phyloP scores from a whole-genome alignment of 1,284 basidiomycete genomes.

The Ustilago shanxiensis region DNA sequence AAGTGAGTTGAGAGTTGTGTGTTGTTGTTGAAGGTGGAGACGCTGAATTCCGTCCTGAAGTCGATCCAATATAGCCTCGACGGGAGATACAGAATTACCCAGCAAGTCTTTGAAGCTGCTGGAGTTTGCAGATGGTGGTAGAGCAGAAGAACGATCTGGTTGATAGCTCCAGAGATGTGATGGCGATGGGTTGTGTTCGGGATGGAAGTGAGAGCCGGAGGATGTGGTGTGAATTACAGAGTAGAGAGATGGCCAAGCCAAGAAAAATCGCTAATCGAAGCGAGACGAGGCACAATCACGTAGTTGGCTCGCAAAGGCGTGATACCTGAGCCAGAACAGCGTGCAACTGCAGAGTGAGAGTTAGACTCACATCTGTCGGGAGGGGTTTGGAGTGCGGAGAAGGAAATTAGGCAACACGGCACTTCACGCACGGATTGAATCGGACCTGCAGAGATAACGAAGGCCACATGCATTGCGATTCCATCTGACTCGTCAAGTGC shows the following conservation, averaged over 20 bases:
- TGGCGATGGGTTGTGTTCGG: not conserved
- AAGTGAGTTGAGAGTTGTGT: not conserved
- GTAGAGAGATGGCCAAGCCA: constrained; percentile 12
- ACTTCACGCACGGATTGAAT: not conserved
- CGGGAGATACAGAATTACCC: not conserved
- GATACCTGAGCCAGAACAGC: not conserved
- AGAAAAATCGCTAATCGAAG: constrained; percentile 9
- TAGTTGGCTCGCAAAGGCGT: not conserved
- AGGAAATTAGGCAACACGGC: not conserved
- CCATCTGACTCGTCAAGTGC: constrained; percentile 2
- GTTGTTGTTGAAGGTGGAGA: constrained; percentile 8
- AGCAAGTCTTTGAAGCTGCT: not conserved
- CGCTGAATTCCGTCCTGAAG: constrained; percentile 3
- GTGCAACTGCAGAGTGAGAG: not conserved
- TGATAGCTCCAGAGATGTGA: not conserved
- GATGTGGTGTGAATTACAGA: not conserved
- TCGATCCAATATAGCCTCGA: not conserved
- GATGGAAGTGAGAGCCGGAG: not conserved
- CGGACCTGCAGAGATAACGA: constrained; percentile 35
- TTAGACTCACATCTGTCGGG: not conserved
- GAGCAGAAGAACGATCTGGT: not conserved
- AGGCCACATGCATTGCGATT: not conserved
- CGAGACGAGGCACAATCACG: constrained; percentile 10
- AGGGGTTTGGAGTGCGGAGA: not conserved
- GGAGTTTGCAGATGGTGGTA: not conserved